Evolutionary conservation across 352 stramenopile species (phyloP), one percentile per base, ranked within the genome.

Genomic region (Aphanomyces astaci): DNA sequence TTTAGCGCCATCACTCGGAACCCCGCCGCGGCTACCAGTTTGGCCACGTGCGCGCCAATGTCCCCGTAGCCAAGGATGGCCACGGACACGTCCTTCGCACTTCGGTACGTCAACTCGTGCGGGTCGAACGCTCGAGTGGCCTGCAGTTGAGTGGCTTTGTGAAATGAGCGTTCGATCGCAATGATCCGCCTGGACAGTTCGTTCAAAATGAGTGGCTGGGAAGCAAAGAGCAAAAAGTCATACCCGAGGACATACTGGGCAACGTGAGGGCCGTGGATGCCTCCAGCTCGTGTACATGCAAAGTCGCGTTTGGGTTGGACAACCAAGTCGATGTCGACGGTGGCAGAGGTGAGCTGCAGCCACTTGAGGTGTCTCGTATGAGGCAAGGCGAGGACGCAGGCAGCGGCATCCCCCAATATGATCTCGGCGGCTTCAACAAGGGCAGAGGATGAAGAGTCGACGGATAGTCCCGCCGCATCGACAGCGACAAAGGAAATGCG

Each of bases 1-100:
- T 90, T 90, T 60, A 90, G 88, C 9, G 80, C 82, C 7, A 77
- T 51, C 15, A 89, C 80, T 1, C 81, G 71, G 56, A 90, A 90
- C 9, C 78, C 82, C 1, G 75, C 77, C 0, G 68, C 66, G 53
- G 22, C 45, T 9, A 53, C 45, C 9, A 53, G 45, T 19, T 53
- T 53, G 9, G 45, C 45, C 45, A 53, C 45, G 9, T 53, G 13
- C 45, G 22, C 24, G 45, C 45, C 45, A n/a, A 53, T 53, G 45
- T 53, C 45, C 4, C 45, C 45, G 22, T 25, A 24, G 45, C 45
- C 45, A 25, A 53, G 45, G 45, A 53, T 53, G 45, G 9, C 45
- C 9, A 53, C 45, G 4, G 45, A 25, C 45, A 53, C 45, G 45
- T 53, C 9, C 45, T 53, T 53, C 9, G 45, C 4, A 19, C 24